These are phyloP conservation scores for Mollisia scopiformis DNA, from an alignment of 2,329 filamentous ascomycete species.

Conservation along the genomic window DNA sequence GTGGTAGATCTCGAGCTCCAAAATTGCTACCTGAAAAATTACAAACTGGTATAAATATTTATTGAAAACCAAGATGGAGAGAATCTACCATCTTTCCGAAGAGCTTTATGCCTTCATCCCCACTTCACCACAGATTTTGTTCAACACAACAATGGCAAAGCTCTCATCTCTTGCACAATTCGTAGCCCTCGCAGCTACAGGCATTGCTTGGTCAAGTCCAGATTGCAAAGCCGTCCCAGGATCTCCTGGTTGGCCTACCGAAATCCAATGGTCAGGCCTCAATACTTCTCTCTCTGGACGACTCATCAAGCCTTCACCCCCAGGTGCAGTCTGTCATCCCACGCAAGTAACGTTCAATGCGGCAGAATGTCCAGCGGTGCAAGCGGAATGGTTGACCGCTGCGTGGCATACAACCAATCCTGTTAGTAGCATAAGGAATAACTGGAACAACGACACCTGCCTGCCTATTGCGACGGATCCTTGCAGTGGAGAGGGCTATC, in stretches of 20 bases:
- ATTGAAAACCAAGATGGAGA: neutral
- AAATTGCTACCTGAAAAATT: neutral
- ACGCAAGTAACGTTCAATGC: constrained; percentile 37
- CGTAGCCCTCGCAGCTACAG: constrained; percentile 1
- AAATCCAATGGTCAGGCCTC: constrained; percentile 47
- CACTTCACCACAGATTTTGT: neutral
- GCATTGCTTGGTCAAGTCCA: neutral
- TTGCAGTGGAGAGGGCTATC: constrained; percentile 44
- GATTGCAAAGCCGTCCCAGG: constrained; percentile 52
- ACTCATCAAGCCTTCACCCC: constrained; percentile 47
- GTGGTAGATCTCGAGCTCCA: neutral
- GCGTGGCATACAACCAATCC: constrained; percentile 43
- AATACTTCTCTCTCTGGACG: constrained; percentile 48
- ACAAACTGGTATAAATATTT: neutral
- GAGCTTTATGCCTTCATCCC: neutral
- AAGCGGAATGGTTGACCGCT: constrained; percentile 38
- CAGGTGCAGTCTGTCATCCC: constrained; percentile 49
- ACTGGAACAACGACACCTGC: constrained; percentile 54
- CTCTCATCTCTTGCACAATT: constrained; percentile 7
- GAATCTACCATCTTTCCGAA: neutral
- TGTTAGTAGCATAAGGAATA: constrained; percentile 42
- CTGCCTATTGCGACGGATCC: constrained; percentile 43
- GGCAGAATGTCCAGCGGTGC: constrained; percentile 37
- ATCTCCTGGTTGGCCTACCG: constrained; percentile 50
- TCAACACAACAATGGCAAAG: neutral